These are phyloP conservation scores for Pyricularia grisea DNA, from an alignment of 2,329 filamentous ascomycete species.

Conservation along the genomic window DNA sequence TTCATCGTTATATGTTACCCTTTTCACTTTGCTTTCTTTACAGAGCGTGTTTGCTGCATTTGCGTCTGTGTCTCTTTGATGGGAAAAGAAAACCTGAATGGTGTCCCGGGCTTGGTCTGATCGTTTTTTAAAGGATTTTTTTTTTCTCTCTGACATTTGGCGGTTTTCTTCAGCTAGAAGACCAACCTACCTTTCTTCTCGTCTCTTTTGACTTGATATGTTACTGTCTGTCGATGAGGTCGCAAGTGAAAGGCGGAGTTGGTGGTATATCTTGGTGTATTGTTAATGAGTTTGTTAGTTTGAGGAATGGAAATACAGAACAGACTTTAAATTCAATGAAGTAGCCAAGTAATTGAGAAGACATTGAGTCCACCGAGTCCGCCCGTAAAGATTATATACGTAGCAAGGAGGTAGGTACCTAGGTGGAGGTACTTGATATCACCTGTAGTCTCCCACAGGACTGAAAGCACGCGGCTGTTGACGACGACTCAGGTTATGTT, in stretches of 20 bases:
- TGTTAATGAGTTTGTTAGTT: neutral
- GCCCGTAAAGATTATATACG: too few relatives aligned
- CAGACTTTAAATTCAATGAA: neutral
- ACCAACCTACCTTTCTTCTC: neutral
- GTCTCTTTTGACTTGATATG: neutral
- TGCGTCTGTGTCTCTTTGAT: neutral
- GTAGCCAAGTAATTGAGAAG: too few relatives aligned
- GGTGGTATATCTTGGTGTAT: neutral
- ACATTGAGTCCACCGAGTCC: too few relatives aligned
- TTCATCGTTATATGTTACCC: neutral
- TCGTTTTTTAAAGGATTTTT: neutral
- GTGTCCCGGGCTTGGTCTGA: neutral
- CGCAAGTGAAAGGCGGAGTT: neutral
- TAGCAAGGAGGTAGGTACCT: too few relatives aligned
- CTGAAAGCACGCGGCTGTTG: neutral
- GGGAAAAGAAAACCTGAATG: neutral
- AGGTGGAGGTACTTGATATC: too few relatives aligned
- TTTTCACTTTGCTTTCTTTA: neutral
- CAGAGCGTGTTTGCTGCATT: neutral
- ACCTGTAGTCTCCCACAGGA: too few relatives aligned
- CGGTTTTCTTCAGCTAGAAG: neutral
- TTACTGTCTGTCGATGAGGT: neutral
- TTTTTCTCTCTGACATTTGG: neutral
- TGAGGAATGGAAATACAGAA: conserved; percentile 1
- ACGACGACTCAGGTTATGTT: neutral